Evolutionary conservation across 75 land plant species (phyloP), one percentile per base, ranked within the genome.

Genomic region (Chamaecyparis obtusa): DNA sequence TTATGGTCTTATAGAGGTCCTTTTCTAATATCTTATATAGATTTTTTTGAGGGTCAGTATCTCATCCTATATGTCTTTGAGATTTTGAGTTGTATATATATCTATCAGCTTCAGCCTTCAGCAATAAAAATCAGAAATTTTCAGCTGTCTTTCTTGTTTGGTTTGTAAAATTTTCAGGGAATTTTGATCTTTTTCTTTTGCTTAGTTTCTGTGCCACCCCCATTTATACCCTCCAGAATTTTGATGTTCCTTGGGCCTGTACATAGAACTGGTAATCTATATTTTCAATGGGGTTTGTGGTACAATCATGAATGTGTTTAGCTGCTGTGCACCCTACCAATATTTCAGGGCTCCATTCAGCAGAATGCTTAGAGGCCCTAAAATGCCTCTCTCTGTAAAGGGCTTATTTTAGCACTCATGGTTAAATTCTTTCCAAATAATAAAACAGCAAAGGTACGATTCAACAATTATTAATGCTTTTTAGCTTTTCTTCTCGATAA

Each of bases 31-130:
- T n/a, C 24, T 27, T 81, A n/a, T 46, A 46, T 43, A 43, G 48
- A 81, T 27, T 81, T 49, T 21, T 46, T 81, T 81, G 32, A 30
- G 35, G 51, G 30, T 41, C 51, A 46, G 54, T 46, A 46, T 81
- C 83, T 81, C 54, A 81, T 24, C 49, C 11, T 80, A 80, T 80
- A 80, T 80, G 48, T 46, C 48, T 44, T 78, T 44, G 51, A 2
- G 83, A 81, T 81, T 81, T 81, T 46, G 83, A 81, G 54, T 81
- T 81, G 83, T 81, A 44, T 46, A 44, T 46, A 81, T 48, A n/a
- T n/a, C 33, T 46, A 81, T 51, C 49, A 81, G 46, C 83, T 81
- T 37, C 69, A 64, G 8, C 69, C n/a, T 64, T 64, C 46, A 46
- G 51, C 46, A 81, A 81, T 44, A 81, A 27, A 27, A 43, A 81